Evolutionary conservation across 495 filamentous ascomycete species (phyloP).

Genomic region (Aspergillus wentii): DNA sequence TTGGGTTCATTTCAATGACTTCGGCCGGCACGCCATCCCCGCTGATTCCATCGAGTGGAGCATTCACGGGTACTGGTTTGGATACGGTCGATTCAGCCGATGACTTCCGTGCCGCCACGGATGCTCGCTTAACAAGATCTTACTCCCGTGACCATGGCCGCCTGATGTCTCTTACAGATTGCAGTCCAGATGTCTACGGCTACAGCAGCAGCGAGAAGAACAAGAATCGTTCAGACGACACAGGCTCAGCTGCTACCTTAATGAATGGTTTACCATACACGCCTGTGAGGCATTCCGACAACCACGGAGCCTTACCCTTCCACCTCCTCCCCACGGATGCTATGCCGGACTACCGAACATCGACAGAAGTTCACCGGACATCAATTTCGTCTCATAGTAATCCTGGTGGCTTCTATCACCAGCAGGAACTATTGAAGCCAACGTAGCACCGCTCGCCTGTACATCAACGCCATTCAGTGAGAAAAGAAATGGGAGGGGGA

Average conservation of each 20-base stretch:
- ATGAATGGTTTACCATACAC: slow-evolving; percentile 36
- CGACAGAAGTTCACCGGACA: slow-evolving; percentile 18
- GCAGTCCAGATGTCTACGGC: slow-evolving; percentile 26
- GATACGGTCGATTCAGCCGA: slow-evolving; percentile 15
- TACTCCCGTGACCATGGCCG: slow-evolving; percentile 21
- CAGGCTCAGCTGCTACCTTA: slow-evolving; percentile 17
- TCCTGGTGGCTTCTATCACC: slow-evolving; percentile 13
- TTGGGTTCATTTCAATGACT: slow-evolving; percentile 24
- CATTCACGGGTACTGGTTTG: slow-evolving; percentile 16
- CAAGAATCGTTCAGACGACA: slow-evolving; percentile 13
- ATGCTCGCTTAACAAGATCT: slow-evolving; percentile 10
- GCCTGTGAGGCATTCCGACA: slow-evolving; percentile 20
- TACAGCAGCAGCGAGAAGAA: slow-evolving; percentile 26
- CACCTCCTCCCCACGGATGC: slow-evolving; percentile 12
- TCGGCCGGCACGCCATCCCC: slow-evolving; percentile 12
- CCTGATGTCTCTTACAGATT: slow-evolving; percentile 18
- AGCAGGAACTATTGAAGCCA: neutral
- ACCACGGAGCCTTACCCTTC: slow-evolving; percentile 7
- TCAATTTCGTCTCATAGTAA: slow-evolving; percentile 24
- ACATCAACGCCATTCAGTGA: too few species aligned
- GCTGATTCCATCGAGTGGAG: slow-evolving; percentile 4
- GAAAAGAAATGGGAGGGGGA: too few species aligned
- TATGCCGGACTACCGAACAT: slow-evolving; percentile 14
- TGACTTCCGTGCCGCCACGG: slow-evolving; percentile 14
- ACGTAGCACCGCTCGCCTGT: too few species aligned